These are phyloP conservation scores for Ceratocystis colombiana DNA, from an alignment of 2,329 filamentous ascomycete genomes.

Conservation along the genomic window DNA sequence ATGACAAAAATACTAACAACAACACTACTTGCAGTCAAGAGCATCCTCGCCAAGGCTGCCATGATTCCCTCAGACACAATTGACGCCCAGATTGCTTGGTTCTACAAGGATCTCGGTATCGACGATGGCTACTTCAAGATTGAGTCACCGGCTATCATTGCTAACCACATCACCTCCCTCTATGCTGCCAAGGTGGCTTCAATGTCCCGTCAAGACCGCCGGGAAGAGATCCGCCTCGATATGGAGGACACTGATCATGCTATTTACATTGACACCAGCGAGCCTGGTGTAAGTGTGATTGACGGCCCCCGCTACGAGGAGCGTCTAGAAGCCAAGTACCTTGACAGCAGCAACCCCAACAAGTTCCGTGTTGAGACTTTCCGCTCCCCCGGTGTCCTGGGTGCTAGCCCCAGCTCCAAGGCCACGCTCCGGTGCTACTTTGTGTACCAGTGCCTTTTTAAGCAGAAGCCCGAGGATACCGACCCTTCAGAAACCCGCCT, in stretches of 20 bases:
- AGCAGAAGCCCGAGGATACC: slow-evolving; percentile 60
- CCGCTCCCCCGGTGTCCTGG: slow-evolving; percentile 74
- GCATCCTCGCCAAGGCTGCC: slow-evolving; percentile 62
- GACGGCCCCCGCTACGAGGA: slow-evolving; percentile 86
- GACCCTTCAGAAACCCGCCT: slow-evolving; percentile 72
- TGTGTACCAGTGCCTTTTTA: slow-evolving; percentile 92
- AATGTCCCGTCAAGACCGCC: slow-evolving; percentile 84
- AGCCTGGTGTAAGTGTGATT: slow-evolving; percentile 67
- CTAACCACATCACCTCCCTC: slow-evolving; percentile 87
- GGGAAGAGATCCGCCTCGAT: slow-evolving; percentile 85
- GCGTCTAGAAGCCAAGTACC: slow-evolving; percentile 87
- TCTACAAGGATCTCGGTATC: slow-evolving; percentile 95
- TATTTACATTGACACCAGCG: slow-evolving; percentile 96
- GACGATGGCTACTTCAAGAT: slow-evolving; percentile 98
- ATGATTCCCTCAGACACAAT: slow-evolving; percentile 81
- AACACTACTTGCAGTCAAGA: slow-evolving; percentile 53
- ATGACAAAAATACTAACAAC: slow-evolving; percentile 1
- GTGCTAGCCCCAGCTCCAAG: slow-evolving; percentile 55
- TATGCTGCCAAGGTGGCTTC: slow-evolving; percentile 96
- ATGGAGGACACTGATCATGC: slow-evolving; percentile 93
- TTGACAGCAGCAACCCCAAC: slow-evolving; percentile 63
- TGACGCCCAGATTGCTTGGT: slow-evolving; percentile 83
- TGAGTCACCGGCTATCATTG: slow-evolving; percentile 74
- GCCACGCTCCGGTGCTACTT: slow-evolving; percentile 94
- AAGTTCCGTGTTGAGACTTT: slow-evolving; percentile 96